A percentile compares a stretch with the other conserved stretches of the same genome.
These are phyloP conservation scores for Brassica cretica DNA, from an alignment of 345 rosid genomes.

Conservation along the genomic window DNA sequence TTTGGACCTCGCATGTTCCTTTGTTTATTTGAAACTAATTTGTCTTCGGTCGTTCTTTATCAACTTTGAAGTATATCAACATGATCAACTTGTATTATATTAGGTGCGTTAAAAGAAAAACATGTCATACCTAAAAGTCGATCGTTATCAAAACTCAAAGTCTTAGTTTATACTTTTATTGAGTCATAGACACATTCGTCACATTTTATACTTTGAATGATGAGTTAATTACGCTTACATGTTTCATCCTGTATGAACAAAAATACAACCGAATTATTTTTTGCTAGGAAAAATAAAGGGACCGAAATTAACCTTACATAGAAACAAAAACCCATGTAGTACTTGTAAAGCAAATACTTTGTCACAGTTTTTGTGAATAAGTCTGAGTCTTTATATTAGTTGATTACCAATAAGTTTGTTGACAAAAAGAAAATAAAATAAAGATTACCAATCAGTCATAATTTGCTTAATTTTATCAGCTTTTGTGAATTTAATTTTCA, in stretches of 20 bases:
- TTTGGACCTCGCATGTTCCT: constrained; percentile 35
- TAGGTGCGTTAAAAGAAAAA: constrained; percentile 1
- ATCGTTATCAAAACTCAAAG: constrained; percentile 14
- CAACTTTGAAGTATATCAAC: constrained; percentile 27
- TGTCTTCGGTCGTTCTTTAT: constrained; percentile 21
- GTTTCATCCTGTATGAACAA: not conserved
- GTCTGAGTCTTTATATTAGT: not conserved
- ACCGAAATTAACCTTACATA: not conserved
- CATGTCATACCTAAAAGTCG: not conserved
- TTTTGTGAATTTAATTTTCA: not conserved
- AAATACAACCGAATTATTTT: not conserved
- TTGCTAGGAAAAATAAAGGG: too few relatives aligned
- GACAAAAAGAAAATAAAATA: not conserved
- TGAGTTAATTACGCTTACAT: constrained; percentile 3
- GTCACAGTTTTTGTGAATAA: not conserved
- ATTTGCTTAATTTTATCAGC: not conserved
- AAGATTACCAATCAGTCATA: not conserved
- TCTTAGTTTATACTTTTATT: constrained; percentile 11
- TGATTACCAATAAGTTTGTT: not conserved
- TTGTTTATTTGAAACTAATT: constrained; percentile 10
- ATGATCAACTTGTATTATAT: constrained; percentile 21
- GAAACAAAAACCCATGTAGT: not conserved
- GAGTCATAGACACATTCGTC: not conserved
- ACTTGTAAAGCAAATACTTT: not conserved
- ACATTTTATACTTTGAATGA: not conserved